Evolutionary conservation across 805 yeast genomes (phyloP).

Genomic region (Saccharomycodes ludwigii): DNA sequence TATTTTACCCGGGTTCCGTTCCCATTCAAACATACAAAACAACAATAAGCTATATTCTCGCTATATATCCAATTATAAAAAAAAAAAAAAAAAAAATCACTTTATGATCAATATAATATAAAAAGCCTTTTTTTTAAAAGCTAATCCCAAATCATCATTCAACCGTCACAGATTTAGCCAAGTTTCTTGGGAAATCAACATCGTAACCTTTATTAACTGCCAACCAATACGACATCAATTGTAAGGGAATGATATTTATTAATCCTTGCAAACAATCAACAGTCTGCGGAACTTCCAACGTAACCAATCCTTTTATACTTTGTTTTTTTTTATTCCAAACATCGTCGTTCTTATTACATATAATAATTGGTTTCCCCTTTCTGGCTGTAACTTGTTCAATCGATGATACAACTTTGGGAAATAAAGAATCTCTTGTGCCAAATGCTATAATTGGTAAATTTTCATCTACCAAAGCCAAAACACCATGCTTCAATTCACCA

Average conservation of each 20-base stretch:
- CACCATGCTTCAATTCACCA: conserved; percentile 98
- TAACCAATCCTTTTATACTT: conserved; percentile 38
- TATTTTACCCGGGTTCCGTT: too few relatives aligned
- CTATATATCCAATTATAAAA: too few relatives aligned
- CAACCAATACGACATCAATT: conserved; percentile 92
- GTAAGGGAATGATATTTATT: conserved; percentile 87
- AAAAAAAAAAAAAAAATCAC: too few relatives aligned
- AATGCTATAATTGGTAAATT: conserved; percentile 87
- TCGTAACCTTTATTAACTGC: conserved; percentile 92
- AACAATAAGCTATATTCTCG: too few relatives aligned
- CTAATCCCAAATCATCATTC: conserved; percentile 35
- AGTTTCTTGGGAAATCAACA: conserved; percentile 97
- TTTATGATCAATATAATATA: too few relatives aligned
- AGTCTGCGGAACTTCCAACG: conserved; percentile 85
- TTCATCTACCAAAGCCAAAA: conserved; percentile 90
- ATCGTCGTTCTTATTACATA: conserved; percentile 73
- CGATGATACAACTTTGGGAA: conserved; percentile 92
- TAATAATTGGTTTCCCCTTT: conserved; percentile 90
- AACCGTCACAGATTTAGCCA: conserved; percentile 97
- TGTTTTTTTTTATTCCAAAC: conserved; percentile 35
- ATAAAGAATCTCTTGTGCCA: conserved; percentile 91
- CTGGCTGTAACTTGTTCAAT: conserved; percentile 95
- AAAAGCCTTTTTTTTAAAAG: too few relatives aligned
- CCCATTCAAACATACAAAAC: too few relatives aligned
- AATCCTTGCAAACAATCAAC: conserved; percentile 97